These are phyloP conservation scores for Trichomonascaceae sp. DNA, from an alignment of 1,139 yeast genomes.

Conservation along the genomic window DNA sequence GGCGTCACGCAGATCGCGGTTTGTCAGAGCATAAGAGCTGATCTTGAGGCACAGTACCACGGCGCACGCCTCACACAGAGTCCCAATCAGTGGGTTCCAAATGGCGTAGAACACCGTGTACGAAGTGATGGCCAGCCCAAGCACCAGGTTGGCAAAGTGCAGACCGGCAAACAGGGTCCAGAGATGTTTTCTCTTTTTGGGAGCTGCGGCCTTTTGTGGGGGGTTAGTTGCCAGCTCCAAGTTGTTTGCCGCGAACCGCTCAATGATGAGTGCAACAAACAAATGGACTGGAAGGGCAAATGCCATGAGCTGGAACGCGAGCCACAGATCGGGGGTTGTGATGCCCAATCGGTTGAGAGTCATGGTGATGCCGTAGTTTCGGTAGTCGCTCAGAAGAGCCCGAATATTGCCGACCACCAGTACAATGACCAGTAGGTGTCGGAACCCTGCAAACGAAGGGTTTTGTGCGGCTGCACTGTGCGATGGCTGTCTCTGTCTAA, in stretches of 20 bases:
- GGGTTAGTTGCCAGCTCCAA: conserved; percentile 3
- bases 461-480: conserved; percentile 2
- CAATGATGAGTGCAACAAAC: conserved; percentile 27
- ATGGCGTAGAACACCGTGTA: conserved; percentile 24
- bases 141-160: conserved; percentile 24
- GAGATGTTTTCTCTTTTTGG: conserved; percentile 13
- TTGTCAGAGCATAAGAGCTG: conserved; percentile 32
- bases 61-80: conserved; percentile 29
- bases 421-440: conserved; percentile 28
- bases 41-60: conserved; percentile 30
- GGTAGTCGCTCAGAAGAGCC: conserved; percentile 27
- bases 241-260: conserved; percentile 14
- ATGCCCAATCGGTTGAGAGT: conserved; percentile 24
- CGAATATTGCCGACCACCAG: conserved; percentile 28
- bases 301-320: conserved; percentile 17
- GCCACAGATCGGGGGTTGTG: conserved; percentile 19
- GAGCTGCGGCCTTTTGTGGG: conserved; percentile 3
- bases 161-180: conserved; percentile 24
- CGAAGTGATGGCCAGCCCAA: conserved; percentile 23
- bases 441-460: conserved; percentile 27
- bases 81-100: conserved; percentile 32
- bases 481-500: too few relatives aligned
- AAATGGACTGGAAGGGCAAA: conserved; percentile 24
- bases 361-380: conserved; percentile 24
- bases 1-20: conserved; percentile 29